Evolutionary conservation across 768 basidiomycete species (phyloP).

Genomic region (Lactarius pseudohatsudake): DNA sequence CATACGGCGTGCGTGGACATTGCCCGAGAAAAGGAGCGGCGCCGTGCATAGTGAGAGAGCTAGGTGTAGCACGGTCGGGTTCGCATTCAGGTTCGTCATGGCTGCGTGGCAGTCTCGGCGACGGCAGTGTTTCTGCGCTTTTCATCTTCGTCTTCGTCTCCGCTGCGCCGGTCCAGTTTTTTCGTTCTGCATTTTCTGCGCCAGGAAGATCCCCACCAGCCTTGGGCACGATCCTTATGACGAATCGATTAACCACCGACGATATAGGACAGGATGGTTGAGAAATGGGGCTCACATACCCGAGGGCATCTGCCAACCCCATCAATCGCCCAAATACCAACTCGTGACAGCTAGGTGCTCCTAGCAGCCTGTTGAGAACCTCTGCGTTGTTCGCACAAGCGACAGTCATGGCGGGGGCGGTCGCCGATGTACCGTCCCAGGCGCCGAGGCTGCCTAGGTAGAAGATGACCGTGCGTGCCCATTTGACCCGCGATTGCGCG

Average conservation of each 20-base stretch:
- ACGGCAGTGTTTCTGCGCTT: constrained; percentile 28
- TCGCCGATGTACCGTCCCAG: too few relatives aligned
- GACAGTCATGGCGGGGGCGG: constrained; percentile 39
- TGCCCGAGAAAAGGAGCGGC: constrained; percentile 77
- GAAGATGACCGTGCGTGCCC: constrained; percentile 16
- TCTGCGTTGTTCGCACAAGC: constrained; percentile 78
- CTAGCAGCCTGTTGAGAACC: constrained; percentile 58
- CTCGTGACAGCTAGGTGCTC: constrained; percentile 62
- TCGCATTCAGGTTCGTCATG: constrained; percentile 54
- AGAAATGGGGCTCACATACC: constrained; percentile 53
- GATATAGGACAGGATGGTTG: background rate
- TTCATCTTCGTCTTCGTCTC: constrained; percentile 18
- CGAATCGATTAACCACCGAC: background rate
- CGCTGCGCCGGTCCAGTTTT: background rate
- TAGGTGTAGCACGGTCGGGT: constrained; percentile 60
- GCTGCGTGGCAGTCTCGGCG: constrained; percentile 11
- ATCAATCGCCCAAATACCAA: constrained; percentile 85
- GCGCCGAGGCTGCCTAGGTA: too few relatives aligned
- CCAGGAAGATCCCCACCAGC: constrained; percentile 37
- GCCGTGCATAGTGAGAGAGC: constrained; percentile 78
- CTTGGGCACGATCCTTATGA: constrained; percentile 63
- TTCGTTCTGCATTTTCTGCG: background rate
- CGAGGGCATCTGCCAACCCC: constrained; percentile 70
- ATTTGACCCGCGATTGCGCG: constrained; percentile 31
- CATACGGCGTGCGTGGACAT: constrained; percentile 59